Evolutionary conservation across 208 protist species (phyloP).

Genomic region (Angomonas deanei): DNA sequence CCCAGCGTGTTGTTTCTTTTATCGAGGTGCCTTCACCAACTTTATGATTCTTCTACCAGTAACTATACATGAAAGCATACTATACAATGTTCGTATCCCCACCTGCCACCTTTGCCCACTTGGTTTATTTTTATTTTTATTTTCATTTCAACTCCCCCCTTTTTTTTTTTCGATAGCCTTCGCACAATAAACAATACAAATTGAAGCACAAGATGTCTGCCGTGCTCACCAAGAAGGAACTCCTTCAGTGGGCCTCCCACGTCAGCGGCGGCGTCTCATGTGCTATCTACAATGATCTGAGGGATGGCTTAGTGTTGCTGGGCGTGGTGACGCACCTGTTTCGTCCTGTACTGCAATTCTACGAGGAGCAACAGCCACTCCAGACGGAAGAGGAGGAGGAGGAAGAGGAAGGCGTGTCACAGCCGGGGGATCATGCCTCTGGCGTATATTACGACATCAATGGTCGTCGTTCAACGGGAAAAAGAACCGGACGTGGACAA

Average conservation of each 20-base stretch:
- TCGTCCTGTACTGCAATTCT: not conserved
- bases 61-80: too few species aligned
- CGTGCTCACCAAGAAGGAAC: constrained; percentile 36
- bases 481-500: not conserved
- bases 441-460: not conserved
- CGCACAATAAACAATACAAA: too few species aligned
- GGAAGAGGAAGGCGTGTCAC: not conserved
- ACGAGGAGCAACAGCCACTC: not conserved
- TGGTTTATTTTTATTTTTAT: constrained; percentile 12
- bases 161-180: constrained; percentile 4
- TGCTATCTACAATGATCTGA: constrained; percentile 46
- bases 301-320: constrained; percentile 55
- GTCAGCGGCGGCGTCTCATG: constrained; percentile 33
- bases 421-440: not conserved
- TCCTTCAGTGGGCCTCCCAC: constrained; percentile 43
- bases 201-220: too few species aligned
- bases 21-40: not conserved
- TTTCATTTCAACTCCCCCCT: constrained; percentile 7
- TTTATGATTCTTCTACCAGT: constrained; percentile 15
- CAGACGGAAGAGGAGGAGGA: not conserved
- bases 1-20: constrained; percentile 8
- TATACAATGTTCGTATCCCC: too few species aligned
- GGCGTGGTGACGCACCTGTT: constrained; percentile 28
- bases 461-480: not conserved
- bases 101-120: too few species aligned